phyloP scores from a whole-genome alignment of 805 yeast genomes.

The Hanseniaspora nectarophila region DNA sequence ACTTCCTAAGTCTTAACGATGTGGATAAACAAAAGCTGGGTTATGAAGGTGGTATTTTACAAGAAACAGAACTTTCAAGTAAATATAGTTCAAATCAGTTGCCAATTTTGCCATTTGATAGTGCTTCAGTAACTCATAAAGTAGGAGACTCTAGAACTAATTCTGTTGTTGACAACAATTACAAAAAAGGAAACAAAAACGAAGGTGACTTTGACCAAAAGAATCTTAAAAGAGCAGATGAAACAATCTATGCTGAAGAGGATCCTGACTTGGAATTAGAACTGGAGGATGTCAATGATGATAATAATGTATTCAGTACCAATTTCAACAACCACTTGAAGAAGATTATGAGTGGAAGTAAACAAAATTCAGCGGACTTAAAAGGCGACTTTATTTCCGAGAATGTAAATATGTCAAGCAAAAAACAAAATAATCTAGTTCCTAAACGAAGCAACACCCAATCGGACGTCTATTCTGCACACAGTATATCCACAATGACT shows the following conservation, averaged over 20 bases:
- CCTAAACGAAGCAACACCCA: neutral
- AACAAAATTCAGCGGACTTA: neutral
- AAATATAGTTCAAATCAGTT: slow-evolving; percentile 1
- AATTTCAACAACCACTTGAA: slow-evolving; percentile 19
- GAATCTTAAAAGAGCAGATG: neutral
- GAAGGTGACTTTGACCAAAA: neutral
- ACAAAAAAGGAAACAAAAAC: neutral
- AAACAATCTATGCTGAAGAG: slow-evolving; percentile 3
- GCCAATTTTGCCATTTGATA: neutral
- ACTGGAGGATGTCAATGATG: slow-evolving; percentile 18
- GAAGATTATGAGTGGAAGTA: slow-evolving; percentile 9
- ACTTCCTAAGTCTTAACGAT: neutral
- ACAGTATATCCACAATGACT: neutral
- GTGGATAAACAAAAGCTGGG: neutral
- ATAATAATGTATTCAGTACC: slow-evolving; percentile 27
- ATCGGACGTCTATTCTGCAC: neutral
- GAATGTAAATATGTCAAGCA: neutral
- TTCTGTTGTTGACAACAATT: neutral
- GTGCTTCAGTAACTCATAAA: neutral
- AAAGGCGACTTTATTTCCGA: neutral
- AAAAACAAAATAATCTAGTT: neutral
- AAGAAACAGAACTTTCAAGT: slow-evolving; percentile 11
- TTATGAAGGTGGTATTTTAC: slow-evolving; percentile 2
- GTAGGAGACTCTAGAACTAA: neutral
- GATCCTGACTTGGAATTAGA: slow-evolving; percentile 8